Conservation (phyloP, 495 filamentous ascomycete species). For the Aspergillus asperescens region DNA sequence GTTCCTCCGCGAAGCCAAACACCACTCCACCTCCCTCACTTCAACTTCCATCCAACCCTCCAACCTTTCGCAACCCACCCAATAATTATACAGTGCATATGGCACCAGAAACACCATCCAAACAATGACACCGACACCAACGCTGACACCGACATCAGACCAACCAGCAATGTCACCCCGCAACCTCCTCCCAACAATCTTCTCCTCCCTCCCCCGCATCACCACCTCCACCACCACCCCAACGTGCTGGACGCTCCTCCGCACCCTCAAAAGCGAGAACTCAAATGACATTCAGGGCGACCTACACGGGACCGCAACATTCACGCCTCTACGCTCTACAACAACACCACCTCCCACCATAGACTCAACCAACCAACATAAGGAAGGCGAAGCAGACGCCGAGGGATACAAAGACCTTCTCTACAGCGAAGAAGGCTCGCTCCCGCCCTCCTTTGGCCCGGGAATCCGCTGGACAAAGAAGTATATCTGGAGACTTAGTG, state of each 20-base stretch:
- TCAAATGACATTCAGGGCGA: conserved; percentile 39
- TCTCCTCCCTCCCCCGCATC: conserved; percentile 28
- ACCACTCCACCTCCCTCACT: background rate
- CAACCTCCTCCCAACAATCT: conserved; percentile 16
- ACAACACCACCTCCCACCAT: background rate
- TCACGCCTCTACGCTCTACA: conserved; percentile 24
- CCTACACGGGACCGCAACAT: conserved; percentile 38
- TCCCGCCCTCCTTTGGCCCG: conserved; percentile 23
- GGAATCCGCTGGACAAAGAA: conserved; percentile 43
- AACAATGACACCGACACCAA: background rate
- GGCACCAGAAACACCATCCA: no score
- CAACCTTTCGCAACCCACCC: background rate
- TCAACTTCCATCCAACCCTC: background rate
- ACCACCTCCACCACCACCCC: background rate
- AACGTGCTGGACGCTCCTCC: conserved; percentile 34
- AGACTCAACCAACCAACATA: background rate
- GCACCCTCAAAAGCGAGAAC: conserved; percentile 42
- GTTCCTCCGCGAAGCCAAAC: background rate
- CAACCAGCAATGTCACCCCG: background rate
- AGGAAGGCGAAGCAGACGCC: background rate
- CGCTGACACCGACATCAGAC: background rate
- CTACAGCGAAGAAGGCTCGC: conserved; percentile 44
- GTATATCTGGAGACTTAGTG: conserved; percentile 42
- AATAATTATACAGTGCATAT: background rate
- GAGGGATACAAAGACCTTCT: conserved; percentile 30